phyloP scores from a whole-genome alignment of 1,284 basidiomycete genomes.

The Nidula niveotomentosa region DNA sequence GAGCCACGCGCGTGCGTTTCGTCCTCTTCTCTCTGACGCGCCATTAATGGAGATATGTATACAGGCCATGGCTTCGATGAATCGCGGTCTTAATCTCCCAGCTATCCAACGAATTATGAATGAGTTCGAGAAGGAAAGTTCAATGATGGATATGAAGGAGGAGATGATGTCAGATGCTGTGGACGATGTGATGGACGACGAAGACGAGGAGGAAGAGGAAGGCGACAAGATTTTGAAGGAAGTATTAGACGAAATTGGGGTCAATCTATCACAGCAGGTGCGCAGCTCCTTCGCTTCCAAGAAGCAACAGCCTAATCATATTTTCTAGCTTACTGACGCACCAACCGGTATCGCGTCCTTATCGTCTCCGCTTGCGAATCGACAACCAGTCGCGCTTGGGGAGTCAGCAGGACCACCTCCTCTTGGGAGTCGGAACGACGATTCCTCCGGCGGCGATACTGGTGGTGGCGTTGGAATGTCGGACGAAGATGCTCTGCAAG shows the following conservation, averaged over 20 bases:
- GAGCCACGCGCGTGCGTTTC: conserved; percentile 84
- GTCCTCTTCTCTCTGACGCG: conserved; percentile 5
- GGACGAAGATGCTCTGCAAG: conserved; percentile 90
- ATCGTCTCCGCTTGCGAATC: conserved; percentile 62
- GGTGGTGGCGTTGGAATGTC: conserved; percentile 45
- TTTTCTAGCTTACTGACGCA: conserved; percentile 74
- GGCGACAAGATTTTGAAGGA: conserved; percentile 96
- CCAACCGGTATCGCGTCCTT: conserved; percentile 70
- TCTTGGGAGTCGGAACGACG: conserved; percentile 34
- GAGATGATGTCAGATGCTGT: conserved; percentile 99
- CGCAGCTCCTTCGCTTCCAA: conserved; percentile 17
- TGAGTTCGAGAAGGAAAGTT: conserved; percentile 96
- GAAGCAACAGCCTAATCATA: conserved; percentile 4
- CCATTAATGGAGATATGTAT: not conserved
- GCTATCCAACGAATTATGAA: conserved; percentile 96
- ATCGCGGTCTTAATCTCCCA: conserved; percentile 92
- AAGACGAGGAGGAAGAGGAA: conserved; percentile 95
- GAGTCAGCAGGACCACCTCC: conserved; percentile 48
- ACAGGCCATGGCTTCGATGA: conserved; percentile 99
- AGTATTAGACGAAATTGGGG: conserved; percentile 97
- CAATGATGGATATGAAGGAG: conserved; percentile 99
- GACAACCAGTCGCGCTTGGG: conserved; percentile 81
- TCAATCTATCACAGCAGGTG: conserved; percentile 90
- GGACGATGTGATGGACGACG: conserved; percentile 98
- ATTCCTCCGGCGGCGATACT: conserved; percentile 26